Evolutionary conservation across 352 stramenopile species (phyloP), one percentile per base, ranked within the genome.

Genomic region (Blastocystis sp.): DNA sequence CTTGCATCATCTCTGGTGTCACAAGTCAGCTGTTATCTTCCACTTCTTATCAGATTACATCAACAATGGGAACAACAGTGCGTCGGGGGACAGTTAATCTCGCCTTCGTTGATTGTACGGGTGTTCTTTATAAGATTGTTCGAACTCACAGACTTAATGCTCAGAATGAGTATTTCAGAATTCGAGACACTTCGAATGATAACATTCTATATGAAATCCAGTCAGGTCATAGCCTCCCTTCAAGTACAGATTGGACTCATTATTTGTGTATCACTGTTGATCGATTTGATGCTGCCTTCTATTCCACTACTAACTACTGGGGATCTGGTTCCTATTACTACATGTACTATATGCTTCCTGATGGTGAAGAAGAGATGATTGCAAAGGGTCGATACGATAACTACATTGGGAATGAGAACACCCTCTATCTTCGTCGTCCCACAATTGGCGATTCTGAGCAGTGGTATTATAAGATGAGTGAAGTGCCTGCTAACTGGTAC

Each of bases 1-100:
- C 58, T 24, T 76, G 78, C 27, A 22, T 42, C n/a, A 66, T 89
- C 51, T 60, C 60, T 19, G 78, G 78, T 54, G n/a, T 56, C 19
- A 30, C 57, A 24, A 66, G 22, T 15, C n/a, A 27, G 11, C 6
- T 69, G 30, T 22, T 37, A 30, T 2, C 73, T n/a, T 19, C 73
- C 5, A 82, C 73, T 15, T 4, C 73, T n/a, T 82, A 82, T 62
- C 56, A 62, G 24, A 40, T 70, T 22, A 48, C 60, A 5, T 22
- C 60, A 40, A 44, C 33, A 22, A 40, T 70, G 33, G 27, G 22
- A 22, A 15, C 42, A 37, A 1, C 15, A 19, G 22, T 30, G 33
- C 37, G n/a, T 15, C 3, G 3, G 11, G 40, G 35, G 11, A 76
- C n/a, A n/a, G 30, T 76, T 33, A 48, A 19, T 37, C 24, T 76